phyloP scores from a whole-genome alignment of 208 protist species.

The Wallacemonas sp. region DNA sequence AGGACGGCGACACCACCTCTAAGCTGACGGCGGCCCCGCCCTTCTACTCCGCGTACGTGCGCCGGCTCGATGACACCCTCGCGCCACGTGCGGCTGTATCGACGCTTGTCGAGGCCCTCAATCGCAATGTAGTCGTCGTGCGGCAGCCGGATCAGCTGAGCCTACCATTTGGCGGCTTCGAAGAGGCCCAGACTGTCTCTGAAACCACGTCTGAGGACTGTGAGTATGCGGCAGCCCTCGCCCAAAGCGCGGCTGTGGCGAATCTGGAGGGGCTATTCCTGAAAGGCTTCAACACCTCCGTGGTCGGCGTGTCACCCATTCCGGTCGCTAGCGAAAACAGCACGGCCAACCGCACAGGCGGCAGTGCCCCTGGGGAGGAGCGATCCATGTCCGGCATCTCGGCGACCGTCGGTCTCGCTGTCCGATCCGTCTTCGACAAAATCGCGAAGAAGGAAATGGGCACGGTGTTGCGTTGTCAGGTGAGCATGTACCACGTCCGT shows the following conservation, averaged over 20 bases:
- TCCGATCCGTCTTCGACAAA: conserved; percentile 7
- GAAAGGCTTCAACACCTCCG: conserved; percentile 13
- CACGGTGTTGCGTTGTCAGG: conserved; percentile 22
- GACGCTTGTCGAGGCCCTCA: conserved; percentile 2
- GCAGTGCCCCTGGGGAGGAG: conserved; percentile 10
- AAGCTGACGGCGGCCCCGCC: background rate
- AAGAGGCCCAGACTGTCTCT: background rate
- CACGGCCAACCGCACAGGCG: background rate
- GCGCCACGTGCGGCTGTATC: background rate
- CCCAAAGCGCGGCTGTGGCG: background rate
- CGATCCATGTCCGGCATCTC: background rate
- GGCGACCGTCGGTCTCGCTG: background rate
- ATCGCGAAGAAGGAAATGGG: background rate
- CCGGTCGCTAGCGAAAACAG: background rate
- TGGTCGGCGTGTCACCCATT: background rate
- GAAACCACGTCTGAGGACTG: background rate
- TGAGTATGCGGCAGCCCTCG: background rate
- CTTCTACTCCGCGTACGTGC: conserved; percentile 1
- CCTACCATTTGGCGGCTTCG: conserved; percentile 4
- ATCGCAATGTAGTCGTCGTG: background rate
- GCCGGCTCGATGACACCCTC: background rate
- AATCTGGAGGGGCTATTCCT: conserved; percentile 6
- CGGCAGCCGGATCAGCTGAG: background rate
- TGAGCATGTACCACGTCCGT: conserved; percentile 25
- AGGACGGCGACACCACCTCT: background rate